These are phyloP conservation scores for Favolaschia claudopus DNA, from an alignment of 768 basidiomycete species.

Conservation along the genomic window DNA sequence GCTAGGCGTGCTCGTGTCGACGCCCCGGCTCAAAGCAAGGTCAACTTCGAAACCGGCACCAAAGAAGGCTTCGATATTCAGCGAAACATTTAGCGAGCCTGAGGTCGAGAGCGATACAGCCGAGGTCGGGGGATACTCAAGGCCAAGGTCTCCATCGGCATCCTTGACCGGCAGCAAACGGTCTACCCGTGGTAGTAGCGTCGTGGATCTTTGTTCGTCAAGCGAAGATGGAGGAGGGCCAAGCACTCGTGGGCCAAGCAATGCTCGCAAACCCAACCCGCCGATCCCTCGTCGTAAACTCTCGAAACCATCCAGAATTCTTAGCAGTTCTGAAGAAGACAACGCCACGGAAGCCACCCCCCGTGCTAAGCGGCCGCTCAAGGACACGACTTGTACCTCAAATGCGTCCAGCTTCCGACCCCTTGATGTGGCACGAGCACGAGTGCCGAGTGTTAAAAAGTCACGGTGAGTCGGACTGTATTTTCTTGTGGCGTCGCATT, in stretches of 20 bases:
- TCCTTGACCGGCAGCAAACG: conserved; percentile 1
- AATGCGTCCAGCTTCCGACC: conserved; percentile 2
- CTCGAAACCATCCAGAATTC: not conserved
- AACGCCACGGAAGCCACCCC: conserved; percentile 14
- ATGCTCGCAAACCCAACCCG: not conserved
- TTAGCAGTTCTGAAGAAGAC: conserved; percentile 12
- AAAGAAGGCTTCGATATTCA: not conserved
- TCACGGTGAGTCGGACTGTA: conserved; percentile 16
- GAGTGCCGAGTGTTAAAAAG: conserved; percentile 1
- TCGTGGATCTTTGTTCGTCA: conserved; percentile 18
- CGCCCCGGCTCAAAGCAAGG: not conserved
- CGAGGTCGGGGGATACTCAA: not conserved
- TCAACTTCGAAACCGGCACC: not conserved
- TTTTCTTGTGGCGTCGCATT: not conserved
- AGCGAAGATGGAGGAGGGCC: conserved; percentile 9
- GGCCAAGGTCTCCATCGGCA: conserved; percentile 13
- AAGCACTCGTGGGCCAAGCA: not conserved
- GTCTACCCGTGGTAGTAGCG: conserved; percentile 8
- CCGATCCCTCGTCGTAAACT: not conserved
- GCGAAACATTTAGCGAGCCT: not conserved
- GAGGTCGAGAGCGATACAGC: not conserved
- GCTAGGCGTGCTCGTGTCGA: not conserved
- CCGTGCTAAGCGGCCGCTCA: conserved; percentile 6
- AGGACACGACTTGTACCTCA: not conserved
- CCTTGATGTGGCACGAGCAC: conserved; percentile 1